A percentile compares a stretch with the other conserved stretches of the same genome.
These are phyloP conservation scores for Anastatica hierochuntica DNA, from an alignment of 345 rosid genomes.

Conservation along the genomic window DNA sequence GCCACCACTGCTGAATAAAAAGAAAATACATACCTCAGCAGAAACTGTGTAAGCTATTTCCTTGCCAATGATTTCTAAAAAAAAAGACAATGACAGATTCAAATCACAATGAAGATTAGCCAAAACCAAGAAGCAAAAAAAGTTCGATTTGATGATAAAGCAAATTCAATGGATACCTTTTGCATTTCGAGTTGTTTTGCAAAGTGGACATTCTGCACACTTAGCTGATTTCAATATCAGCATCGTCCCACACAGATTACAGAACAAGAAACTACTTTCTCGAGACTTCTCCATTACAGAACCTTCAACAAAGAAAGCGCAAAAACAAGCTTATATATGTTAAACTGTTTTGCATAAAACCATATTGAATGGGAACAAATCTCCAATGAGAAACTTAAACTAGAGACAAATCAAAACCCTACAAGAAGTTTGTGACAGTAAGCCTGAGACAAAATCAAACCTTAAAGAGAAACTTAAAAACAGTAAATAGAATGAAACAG, in stretches of 20 bases:
- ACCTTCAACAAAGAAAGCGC: neutral
- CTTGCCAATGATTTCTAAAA: slow-evolving; percentile 19
- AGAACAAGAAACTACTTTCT: slow-evolving; percentile 24
- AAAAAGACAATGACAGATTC: neutral
- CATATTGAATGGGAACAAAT: neutral
- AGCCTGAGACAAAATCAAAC: neutral
- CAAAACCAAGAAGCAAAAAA: neutral
- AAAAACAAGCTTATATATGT: neutral
- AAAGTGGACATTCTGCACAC: slow-evolving; percentile 21
- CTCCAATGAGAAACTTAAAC: neutral
- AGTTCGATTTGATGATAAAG: neutral
- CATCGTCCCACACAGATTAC: slow-evolving; percentile 23
- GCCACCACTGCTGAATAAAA: neutral
- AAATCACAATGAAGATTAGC: neutral
- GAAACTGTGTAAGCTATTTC: slow-evolving; percentile 14
- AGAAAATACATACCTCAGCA: slow-evolving; percentile 10
- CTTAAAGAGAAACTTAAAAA: too few species aligned
- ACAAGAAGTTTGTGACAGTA: neutral
- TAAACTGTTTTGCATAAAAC: neutral
- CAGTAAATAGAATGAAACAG: too few species aligned
- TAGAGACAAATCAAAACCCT: neutral
- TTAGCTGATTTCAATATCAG: slow-evolving; percentile 12
- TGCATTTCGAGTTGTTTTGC: slow-evolving; percentile 9
- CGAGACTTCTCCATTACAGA: slow-evolving; percentile 20
- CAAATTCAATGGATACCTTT: slow-evolving; percentile 4